Base-by-base conservation (phyloP, 352 stramenopile genomes). In the Pythium vanterpoolii region DNA sequence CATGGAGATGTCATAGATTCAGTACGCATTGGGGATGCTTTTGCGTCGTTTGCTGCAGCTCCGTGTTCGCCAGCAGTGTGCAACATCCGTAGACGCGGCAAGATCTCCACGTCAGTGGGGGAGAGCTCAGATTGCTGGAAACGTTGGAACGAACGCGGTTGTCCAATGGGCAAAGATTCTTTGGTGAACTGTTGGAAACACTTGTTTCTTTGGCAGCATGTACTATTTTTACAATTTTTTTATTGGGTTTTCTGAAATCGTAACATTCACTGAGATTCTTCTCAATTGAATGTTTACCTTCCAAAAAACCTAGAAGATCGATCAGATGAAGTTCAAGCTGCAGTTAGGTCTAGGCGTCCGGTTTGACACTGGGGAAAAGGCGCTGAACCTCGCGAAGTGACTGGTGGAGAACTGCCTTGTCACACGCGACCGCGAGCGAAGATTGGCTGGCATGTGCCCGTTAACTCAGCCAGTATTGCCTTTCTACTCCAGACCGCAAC, bases 381-480 rank as follows among this genome's bases (percentile, higher is more conserved):
- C n/a, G n/a, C 21, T 47, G 38, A 57, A 48, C 27, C 27, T 33
- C 46, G 36, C 11, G 11, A 46, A 51, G 44, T 64, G 66, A 58
- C 62, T 73, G 66, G 61, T 52, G 24, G 18, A 36, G 34, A 30
- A 2, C 43, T 67, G 66, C 61, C 66, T 64, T 56, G 66, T 73
- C 66, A 67, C 66, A 73, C 39, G 40, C 47, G 38, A 24, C 5
- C 0, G 26, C 8, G 30, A 6, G 21, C 24, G 46, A 14, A 44
- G 50, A 73, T 73, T 73, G 66, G 66, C 46, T 62, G 26, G 1
- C 18, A 45, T 33, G 39, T 16, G 30, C 53, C 47, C 38, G 48
- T 59, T 40, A 48, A 65, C 42, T 54, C 40, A 45, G 39, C 30
- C 38, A n/a, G 30, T 31, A n/a, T 24, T n/a, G 13, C 1, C 19